Evolutionary conservation across 495 filamentous ascomycete genomes (phyloP).

Genomic region (Neurospora tetrasperma): DNA sequence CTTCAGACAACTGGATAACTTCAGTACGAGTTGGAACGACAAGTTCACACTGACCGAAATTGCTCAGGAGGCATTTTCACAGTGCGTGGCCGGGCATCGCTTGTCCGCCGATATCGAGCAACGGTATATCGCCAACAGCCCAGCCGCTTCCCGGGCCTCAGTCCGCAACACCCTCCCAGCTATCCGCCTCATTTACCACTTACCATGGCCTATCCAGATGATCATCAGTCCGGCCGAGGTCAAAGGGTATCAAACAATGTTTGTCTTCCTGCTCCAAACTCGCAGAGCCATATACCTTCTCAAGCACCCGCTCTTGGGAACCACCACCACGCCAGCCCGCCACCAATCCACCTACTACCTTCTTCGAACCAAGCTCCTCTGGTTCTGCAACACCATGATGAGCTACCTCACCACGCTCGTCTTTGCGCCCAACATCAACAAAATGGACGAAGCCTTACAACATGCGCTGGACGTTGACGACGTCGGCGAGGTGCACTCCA

Average conservation of each 20-base stretch:
- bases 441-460: slow-evolving; percentile 43
- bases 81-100: slow-evolving; percentile 45
- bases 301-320: slow-evolving; percentile 41
- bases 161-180: slow-evolving; percentile 41
- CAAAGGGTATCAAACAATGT: slow-evolving; percentile 54
- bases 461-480: slow-evolving; percentile 65
- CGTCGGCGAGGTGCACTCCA: slow-evolving; percentile 62
- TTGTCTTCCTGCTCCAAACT: slow-evolving; percentile 67
- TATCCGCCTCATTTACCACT: slow-evolving; percentile 49
- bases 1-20: slow-evolving; percentile 66
- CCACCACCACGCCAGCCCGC: slow-evolving; percentile 13
- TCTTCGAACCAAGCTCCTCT: slow-evolving; percentile 64
- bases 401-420: slow-evolving; percentile 67
- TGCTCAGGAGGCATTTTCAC: slow-evolving; percentile 56
- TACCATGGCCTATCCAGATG: slow-evolving; percentile 83
- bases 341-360: slow-evolving; percentile 45
- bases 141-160: slow-evolving; percentile 30
- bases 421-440: slow-evolving; percentile 44
- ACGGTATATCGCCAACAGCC: slow-evolving; percentile 18
- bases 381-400: slow-evolving; percentile 66
- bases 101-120: slow-evolving; percentile 46
- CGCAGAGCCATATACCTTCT: slow-evolving; percentile 62
- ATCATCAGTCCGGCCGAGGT: slow-evolving; percentile 57
- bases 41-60: slow-evolving; percentile 73
- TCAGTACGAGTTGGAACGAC: slow-evolving; percentile 65